These are phyloP conservation scores for Backusella parvicylindrica DNA, from an alignment of 192 early-diverging fungal genomes.

Conservation along the genomic window DNA sequence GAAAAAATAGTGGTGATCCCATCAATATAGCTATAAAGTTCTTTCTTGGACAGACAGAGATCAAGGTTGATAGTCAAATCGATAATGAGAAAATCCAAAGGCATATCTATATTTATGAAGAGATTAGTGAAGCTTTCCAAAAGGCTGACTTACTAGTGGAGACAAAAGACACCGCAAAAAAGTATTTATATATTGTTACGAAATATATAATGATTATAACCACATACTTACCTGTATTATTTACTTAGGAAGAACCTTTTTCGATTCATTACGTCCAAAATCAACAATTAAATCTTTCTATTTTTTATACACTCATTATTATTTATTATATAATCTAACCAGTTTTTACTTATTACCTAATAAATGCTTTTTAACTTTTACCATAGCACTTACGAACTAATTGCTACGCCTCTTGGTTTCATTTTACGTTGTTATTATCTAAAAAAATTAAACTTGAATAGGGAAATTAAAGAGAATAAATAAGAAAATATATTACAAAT, in stretches of 20 bases:
- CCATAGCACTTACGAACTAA: no score
- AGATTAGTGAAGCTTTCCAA: neutral
- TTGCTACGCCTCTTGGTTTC: no score
- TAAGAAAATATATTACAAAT: no score
- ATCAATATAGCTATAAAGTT: neutral
- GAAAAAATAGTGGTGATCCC: neutral
- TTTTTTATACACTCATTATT: neutral
- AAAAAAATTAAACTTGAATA: no score
- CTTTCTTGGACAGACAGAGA: neutral
- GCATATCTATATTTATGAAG: neutral
- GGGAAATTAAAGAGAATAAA: no score
- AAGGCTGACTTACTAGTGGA: neutral
- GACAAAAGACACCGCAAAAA: neutral
- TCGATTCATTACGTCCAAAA: neutral
- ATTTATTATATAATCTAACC: neutral
- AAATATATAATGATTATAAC: neutral
- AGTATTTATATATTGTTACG: neutral
- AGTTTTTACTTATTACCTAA: neutral
- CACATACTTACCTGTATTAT: neutral
- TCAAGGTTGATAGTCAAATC: constrained; percentile 1
- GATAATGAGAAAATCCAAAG: neutral
- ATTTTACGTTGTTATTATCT: no score
- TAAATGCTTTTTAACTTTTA: neutral
- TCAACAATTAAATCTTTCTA: neutral
- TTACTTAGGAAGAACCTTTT: neutral